A percentile compares a stretch with the other conserved stretches of the same genome.
phyloP scores from a whole-genome alignment of 148 eudicot species.

The Limonium bicolor region DNA sequence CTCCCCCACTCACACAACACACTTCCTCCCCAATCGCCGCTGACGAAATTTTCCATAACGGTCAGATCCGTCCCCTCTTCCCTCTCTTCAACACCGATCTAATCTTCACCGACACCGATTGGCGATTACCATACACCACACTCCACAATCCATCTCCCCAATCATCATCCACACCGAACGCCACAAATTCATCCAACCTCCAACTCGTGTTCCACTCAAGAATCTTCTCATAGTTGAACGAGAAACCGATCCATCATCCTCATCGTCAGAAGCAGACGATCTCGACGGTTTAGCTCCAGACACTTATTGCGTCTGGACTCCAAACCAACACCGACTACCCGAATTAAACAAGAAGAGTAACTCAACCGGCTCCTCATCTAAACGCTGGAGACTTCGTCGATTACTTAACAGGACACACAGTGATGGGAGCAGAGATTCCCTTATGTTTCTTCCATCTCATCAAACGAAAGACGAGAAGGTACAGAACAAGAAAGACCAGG shows the following conservation, averaged over 20 bases:
- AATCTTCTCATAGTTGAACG: slow-evolving; percentile 41
- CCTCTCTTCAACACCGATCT: slow-evolving; percentile 43
- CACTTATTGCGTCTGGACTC: slow-evolving; percentile 73
- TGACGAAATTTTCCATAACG: slow-evolving; percentile 29
- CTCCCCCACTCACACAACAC: slow-evolving; percentile 3
- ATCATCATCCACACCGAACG: too few relatives aligned
- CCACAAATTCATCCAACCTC: too few relatives aligned
- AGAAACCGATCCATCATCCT: slow-evolving; percentile 8
- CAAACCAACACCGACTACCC: slow-evolving; percentile 21
- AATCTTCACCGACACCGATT: slow-evolving; percentile 5
- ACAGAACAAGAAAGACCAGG: too few relatives aligned
- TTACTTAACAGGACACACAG: slow-evolving; percentile 54
- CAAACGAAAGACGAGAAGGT: too few relatives aligned
- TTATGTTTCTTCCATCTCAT: too few relatives aligned
- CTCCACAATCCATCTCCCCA: too few relatives aligned
- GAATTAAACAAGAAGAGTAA: slow-evolving; percentile 43
- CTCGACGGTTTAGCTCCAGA: slow-evolving; percentile 56
- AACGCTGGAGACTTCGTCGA: slow-evolving; percentile 52
- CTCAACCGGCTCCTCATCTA: slow-evolving; percentile 51
- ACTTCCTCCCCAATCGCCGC: slow-evolving; percentile 12
- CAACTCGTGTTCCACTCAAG: slow-evolving; percentile 32
- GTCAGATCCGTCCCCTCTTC: slow-evolving; percentile 35
- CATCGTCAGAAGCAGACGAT: slow-evolving; percentile 55
- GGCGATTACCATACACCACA: too few relatives aligned
- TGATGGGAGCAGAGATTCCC: too few relatives aligned